phyloP scores from a whole-genome alignment of 2,329 filamentous ascomycete genomes.

The Parastagonospora avenae region DNA sequence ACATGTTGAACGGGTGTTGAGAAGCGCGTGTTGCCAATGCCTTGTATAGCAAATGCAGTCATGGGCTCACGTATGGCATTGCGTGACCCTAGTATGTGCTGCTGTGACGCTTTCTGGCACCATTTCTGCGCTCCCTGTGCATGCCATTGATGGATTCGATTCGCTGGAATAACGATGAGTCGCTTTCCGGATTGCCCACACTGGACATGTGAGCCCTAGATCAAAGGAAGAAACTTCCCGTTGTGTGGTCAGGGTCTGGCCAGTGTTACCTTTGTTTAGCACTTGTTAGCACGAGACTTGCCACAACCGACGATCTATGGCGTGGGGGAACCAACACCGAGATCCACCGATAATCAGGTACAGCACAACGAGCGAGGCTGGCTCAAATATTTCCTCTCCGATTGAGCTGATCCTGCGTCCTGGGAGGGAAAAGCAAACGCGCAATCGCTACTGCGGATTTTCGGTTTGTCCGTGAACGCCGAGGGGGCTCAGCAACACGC shows the following conservation, averaged over 20 bases:
- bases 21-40: constrained; percentile 14
- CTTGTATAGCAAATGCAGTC: constrained; percentile 13
- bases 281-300: constrained; percentile 13
- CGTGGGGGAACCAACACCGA: constrained; percentile 32
- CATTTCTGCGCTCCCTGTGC: constrained; percentile 28
- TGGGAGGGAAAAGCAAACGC: constrained; percentile 36
- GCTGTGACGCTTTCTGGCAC: constrained; percentile 18
- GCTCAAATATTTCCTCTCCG: constrained; percentile 21
- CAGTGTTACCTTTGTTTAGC: constrained; percentile 10
- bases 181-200: no score
- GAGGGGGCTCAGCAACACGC: constrained; percentile 18
- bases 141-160: neutral
- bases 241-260: neutral
- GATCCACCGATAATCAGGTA: constrained; percentile 40
- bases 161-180: neutral
- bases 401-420: constrained; percentile 24
- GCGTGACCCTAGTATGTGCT: constrained; percentile 19
- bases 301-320: constrained; percentile 15
- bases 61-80: constrained; percentile 4
- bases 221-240: neutral
- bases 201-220: no score
- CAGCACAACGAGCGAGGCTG: constrained; percentile 22
- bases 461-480: constrained; percentile 24
- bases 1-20: constrained; percentile 17
- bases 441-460: constrained; percentile 28